These are phyloP conservation scores for Luffa aegyptiaca DNA, from an alignment of 306 rosid species.

Conservation along the genomic window DNA sequence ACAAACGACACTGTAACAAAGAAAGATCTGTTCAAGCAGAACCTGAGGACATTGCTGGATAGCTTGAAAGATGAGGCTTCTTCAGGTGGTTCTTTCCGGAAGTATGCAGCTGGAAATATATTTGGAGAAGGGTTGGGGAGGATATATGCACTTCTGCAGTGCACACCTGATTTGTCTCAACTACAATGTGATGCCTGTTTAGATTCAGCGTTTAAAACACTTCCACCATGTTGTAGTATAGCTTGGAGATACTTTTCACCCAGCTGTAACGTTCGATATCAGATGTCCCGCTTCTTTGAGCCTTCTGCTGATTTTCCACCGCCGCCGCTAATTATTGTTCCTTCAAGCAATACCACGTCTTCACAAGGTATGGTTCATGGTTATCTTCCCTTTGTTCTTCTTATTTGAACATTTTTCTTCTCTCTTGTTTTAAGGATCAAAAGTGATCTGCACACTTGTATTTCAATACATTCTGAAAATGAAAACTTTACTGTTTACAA, in stretches of 20 bases:
- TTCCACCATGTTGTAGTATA: neutral
- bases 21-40: neutral
- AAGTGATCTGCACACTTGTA: neutral
- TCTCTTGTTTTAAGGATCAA: neutral
- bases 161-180: slow-evolving; percentile 19
- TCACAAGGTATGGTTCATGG: neutral
- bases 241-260: neutral
- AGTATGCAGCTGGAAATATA: neutral
- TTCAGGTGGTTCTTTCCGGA: neutral
- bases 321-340: neutral
- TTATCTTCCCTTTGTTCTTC: neutral
- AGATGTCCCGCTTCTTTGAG: neutral
- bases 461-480: neutral
- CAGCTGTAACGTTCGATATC: slow-evolving; percentile 12
- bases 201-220: neutral
- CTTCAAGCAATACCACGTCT: neutral
- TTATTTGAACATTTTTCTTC: neutral
- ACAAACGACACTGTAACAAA: neutral
- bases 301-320: neutral
- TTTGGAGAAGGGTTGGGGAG: neutral
- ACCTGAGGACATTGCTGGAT: neutral
- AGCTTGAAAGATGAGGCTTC: neutral
- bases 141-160: slow-evolving; percentile 18
- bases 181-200: slow-evolving; percentile 1
- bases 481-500: no score